Base-by-base conservation (phyloP, 257 asterid species). In the Anisodus acutangulus region DNA sequence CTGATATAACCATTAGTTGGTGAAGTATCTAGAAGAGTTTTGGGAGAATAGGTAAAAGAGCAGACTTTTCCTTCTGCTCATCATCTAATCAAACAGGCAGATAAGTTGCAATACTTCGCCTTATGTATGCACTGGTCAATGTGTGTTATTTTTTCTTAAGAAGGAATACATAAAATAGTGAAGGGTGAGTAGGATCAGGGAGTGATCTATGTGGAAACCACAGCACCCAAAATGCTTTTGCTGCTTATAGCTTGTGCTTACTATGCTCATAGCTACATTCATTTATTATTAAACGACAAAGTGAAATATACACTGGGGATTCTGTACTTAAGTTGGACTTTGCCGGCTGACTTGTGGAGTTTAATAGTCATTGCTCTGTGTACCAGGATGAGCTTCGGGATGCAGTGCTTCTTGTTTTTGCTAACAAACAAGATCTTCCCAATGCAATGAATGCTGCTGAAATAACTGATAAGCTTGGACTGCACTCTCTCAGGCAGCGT, bases 361-460 rank as follows among this genome's bases (percentile, higher is more conserved):
- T 47, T 72, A 72, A 47, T 72, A 45, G 59, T 72, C 41, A 47
- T 19, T 72, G 47, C 80, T 72, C 79, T 70, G 59, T 47, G n/a
- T 19, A 31, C 39, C 59, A 72, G 80, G 80, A 72, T 47, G 80
- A 72, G 59, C 80, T 72, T 47, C 59, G 41, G 59, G 80, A 72
- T 3, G 80, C 59, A n/a, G 80, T 72, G 80, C 80, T 72, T 5
- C 80, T 47, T 72, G 80, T 72, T 72, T 72, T 72, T 72, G 80
- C 80, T 72, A 72, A 72, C 59, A 72, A 72, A 72, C 80, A 72
- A 72, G 80, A 72, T 72, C 80, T 72, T 72, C 80, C 80, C 17
- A 72, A 72, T 47, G 80, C 80, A 71, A 71, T 71, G 79, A 71
- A 71, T 47, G 79, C 79, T 71, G 58, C 79, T 31, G 79, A 71